A percentile compares a stretch with the other conserved stretches of the same genome.
Conservation (phyloP, 1,284 basidiomycete genomes). For the Prillingera fragicola region DNA sequence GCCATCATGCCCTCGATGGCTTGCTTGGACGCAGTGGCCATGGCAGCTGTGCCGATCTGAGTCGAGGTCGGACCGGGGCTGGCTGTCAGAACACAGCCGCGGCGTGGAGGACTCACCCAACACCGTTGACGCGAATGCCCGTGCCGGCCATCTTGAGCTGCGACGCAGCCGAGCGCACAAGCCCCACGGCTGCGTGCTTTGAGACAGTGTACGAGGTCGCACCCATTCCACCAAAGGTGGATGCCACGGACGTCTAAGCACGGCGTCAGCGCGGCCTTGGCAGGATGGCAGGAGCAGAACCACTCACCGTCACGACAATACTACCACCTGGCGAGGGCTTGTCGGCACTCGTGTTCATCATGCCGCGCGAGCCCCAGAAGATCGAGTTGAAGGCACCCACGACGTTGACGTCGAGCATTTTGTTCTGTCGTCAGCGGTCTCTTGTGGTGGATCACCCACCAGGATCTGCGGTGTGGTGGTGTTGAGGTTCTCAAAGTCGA, state of each 20-base stretch:
- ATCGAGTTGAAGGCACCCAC: constrained; percentile 13
- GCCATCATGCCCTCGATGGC: constrained; percentile 1
- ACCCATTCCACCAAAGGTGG: constrained; percentile 13
- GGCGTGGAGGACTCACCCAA: neutral
- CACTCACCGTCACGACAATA: constrained; percentile 14
- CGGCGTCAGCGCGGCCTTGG: too few relatives aligned
- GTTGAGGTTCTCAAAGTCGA: constrained; percentile 13
- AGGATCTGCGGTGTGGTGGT: constrained; percentile 6
- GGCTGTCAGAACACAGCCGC: neutral
- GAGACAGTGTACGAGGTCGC: constrained; percentile 12
- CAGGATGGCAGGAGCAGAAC: too few relatives aligned
- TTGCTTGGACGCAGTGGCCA: constrained; percentile 5
- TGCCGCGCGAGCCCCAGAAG: constrained; percentile 13
- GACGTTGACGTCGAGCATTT: constrained; percentile 17
- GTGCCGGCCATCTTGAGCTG: constrained; percentile 12
- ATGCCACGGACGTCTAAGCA: constrained; percentile 7
- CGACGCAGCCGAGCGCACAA: constrained; percentile 9
- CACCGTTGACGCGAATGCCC: constrained; percentile 14
- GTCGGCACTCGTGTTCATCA: constrained; percentile 11
- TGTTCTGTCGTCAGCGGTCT: too few relatives aligned
- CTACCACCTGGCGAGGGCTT: constrained; percentile 13
- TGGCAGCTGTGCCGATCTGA: constrained; percentile 5
- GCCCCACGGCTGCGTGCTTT: constrained; percentile 13
- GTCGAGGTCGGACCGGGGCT: constrained; percentile 11
- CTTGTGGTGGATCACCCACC: too few relatives aligned